Base-by-base conservation (phyloP, 1,284 basidiomycete genomes). In the Porogramme epimiltina region DNA sequence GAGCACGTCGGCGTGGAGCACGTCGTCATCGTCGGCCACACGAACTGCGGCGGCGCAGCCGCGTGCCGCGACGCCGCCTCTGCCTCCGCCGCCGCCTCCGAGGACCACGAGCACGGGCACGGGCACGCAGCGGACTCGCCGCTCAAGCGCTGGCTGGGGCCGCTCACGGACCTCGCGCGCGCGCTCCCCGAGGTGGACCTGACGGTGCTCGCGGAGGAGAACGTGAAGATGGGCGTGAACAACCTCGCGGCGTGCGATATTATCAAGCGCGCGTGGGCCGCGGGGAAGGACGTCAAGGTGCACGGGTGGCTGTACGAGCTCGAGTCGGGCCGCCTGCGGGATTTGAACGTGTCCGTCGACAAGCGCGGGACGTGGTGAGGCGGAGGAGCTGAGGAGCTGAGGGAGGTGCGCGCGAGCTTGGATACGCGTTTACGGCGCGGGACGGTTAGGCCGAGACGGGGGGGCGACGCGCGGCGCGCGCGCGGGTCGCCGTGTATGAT, bases 281-380 rank as follows among this genome's bases (percentile, higher is more conserved):
- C 75, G 49, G 81, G 81, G 26, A 85, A 81, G 69, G 72, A 79
- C n/a, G 74, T 94, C 36, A 80, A 74, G 68, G 82, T 95, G 9
- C 91, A 95, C 63, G 93, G 93, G 2, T 93, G 89, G 88, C 81
- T 95, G 36, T 95, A 92, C 68, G 84, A 92, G 49, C 69, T 95
- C 51, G 80, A 75, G 46, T 80, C 76, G 10, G 93, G 93, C 9
- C 73, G 73, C 47, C 70, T 95, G 69, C 75, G 75, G 60, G 92
- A 95, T 63, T 72, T 95, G 51, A 78, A 76, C 19, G 68, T 91
- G 45, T 59, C 50, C 28, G 56, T 58, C 13, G 55, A 54, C 24
- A 56, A 53, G 61, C 25, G 37, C 11, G 38, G 43, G 40, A 42
- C 23, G 48, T 37, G 23, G 49, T 46, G 9, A 42, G 50, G 40